Conservation (phyloP, 2,329 filamentous ascomycete genomes). For the Calonectria honghensis region DNA sequence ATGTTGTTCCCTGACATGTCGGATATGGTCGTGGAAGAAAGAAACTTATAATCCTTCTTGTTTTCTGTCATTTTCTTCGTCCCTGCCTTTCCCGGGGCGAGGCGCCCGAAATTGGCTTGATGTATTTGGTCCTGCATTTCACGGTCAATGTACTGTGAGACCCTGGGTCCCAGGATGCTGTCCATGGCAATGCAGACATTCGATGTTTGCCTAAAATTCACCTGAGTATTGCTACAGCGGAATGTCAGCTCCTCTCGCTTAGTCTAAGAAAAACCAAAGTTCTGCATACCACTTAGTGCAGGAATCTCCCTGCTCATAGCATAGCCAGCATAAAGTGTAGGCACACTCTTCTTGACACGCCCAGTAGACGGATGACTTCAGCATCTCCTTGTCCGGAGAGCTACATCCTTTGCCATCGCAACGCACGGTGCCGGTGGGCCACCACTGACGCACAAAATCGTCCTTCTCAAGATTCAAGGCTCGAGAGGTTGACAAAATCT, state of each 20-base stretch:
- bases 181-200: constrained; percentile 4
- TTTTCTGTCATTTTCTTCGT: neutral
- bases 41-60: neutral
- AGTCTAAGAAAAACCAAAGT: neutral
- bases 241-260: neutral
- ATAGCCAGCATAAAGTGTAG: neutral
- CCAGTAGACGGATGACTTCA: constrained; percentile 4
- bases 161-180: neutral
- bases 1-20: neutral
- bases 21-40: neutral
- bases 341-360: neutral
- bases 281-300: neutral
- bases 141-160: neutral
- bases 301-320: neutral
- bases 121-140: neutral
- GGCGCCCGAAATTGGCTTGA: neutral
- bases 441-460: neutral
- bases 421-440: neutral
- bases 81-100: neutral
- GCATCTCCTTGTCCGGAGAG: neutral
- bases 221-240: neutral
- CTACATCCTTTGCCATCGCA: neutral
- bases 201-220: neutral
- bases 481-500: neutral
- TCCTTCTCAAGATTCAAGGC: neutral